Evolutionary conservation across 139 green algal species (phyloP).

Genomic region (Haematococcus lacustris): DNA sequence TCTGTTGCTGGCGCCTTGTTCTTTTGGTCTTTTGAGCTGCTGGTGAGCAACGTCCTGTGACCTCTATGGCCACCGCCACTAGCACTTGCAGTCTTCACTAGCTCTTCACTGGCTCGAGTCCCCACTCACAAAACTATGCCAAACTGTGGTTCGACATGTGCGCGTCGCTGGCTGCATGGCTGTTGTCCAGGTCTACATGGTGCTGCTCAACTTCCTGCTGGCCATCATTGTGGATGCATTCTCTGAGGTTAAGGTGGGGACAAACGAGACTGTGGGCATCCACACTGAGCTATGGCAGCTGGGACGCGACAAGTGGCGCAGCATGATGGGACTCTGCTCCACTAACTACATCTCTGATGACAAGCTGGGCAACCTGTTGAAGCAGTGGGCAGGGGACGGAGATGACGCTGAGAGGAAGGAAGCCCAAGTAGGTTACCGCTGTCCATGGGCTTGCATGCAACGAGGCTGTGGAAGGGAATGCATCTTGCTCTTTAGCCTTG

Average conservation of each 20-base stretch:
- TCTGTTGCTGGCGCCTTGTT: constrained; percentile 54
- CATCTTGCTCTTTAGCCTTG: too few species aligned
- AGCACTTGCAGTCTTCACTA: too few species aligned
- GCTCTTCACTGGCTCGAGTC: too few species aligned
- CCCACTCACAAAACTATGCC: too few species aligned
- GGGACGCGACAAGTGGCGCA: constrained; percentile 54
- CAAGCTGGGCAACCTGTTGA: constrained; percentile 49
- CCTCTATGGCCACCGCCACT: too few species aligned
- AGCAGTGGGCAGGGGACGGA: constrained; percentile 49
- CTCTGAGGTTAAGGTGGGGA: constrained; percentile 67
- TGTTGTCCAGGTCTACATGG: constrained; percentile 59
- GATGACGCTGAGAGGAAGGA: constrained; percentile 12
- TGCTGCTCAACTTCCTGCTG: constrained; percentile 88
- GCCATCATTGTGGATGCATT: constrained; percentile 84
- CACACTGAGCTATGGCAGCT: constrained; percentile 62
- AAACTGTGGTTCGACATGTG: too few species aligned
- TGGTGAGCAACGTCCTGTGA: too few species aligned
- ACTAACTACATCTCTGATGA: constrained; percentile 46
- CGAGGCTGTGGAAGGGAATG: too few species aligned
- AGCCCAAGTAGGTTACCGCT: not conserved
- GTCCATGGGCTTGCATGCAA: not conserved
- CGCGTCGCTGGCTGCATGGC: not conserved
- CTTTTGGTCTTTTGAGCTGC: constrained; percentile 80
- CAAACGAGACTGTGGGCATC: constrained; percentile 59
- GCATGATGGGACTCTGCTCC: constrained; percentile 33